phyloP scores from a whole-genome alignment of 371 early-diverging fungal species.

The Mucor sp. region DNA sequence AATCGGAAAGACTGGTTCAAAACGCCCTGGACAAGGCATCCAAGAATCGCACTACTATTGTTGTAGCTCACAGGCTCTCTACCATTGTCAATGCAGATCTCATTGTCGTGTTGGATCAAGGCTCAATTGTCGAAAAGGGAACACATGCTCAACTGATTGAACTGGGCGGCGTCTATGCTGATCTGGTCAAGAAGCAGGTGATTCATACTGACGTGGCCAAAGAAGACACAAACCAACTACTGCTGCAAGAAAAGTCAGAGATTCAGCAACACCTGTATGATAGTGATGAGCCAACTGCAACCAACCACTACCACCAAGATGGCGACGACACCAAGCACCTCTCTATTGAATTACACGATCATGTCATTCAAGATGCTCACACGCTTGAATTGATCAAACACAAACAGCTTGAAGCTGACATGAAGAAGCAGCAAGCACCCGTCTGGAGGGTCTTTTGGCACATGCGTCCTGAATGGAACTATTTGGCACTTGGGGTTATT shows the following conservation, averaged over 20 bases:
- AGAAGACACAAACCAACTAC: not conserved
- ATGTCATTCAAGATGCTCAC: not conserved
- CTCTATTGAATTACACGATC: not conserved
- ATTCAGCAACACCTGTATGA: not conserved
- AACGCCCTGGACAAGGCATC: slow-evolving; percentile 71
- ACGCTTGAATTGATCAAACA: not conserved
- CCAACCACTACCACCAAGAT: not conserved
- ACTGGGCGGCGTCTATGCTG: slow-evolving; percentile 43
- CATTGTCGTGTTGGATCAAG: slow-evolving; percentile 75
- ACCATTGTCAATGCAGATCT: slow-evolving; percentile 74
- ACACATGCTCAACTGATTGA: slow-evolving; percentile 58
- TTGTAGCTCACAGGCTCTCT: slow-evolving; percentile 86
- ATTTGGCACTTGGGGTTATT: slow-evolving; percentile 35
- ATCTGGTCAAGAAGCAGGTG: slow-evolving; percentile 49
- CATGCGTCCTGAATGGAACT: slow-evolving; percentile 35
- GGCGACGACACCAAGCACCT: not conserved
- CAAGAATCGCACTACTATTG: slow-evolving; percentile 77
- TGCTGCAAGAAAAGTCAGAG: slow-evolving; percentile 18
- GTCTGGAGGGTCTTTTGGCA: slow-evolving; percentile 34
- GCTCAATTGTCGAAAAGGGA: slow-evolving; percentile 67
- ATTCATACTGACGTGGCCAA: not conserved
- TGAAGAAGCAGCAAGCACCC: slow-evolving; percentile 48
- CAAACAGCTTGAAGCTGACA: slow-evolving; percentile 11
- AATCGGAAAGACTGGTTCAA: slow-evolving; percentile 83
- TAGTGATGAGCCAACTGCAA: not conserved